Evolutionary conservation across 805 yeast species (phyloP).

Genomic region (Saturnispora diversa): DNA sequence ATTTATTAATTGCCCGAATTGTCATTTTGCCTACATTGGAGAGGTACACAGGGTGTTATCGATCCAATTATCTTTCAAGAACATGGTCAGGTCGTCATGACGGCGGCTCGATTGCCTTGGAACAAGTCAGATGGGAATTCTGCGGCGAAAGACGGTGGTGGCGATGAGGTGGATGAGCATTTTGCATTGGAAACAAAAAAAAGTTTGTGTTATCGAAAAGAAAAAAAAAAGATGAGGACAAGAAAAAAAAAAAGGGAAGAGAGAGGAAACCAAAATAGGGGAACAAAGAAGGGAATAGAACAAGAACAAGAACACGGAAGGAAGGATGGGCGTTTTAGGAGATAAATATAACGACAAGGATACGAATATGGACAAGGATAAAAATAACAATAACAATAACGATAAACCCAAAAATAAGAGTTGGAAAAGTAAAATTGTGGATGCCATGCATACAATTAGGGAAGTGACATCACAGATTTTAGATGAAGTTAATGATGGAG

Average conservation of each 20-base stretch:
- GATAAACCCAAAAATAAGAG: constrained; percentile 1
- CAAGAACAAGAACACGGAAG: too few species aligned
- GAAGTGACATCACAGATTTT: constrained; percentile 39
- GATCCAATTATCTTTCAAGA: constrained; percentile 67
- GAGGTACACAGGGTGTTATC: constrained; percentile 55
- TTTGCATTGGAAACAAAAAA: too few species aligned
- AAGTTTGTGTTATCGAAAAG: too few species aligned
- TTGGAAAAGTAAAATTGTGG: constrained; percentile 19
- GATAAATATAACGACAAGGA: too few species aligned
- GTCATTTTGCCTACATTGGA: constrained; percentile 61
- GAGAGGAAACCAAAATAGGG: too few species aligned
- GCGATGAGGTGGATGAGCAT: too few species aligned
- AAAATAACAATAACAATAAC: neutral
- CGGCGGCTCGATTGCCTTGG: constrained; percentile 67
- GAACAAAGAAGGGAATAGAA: too few species aligned
- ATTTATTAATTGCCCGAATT: constrained; percentile 51
- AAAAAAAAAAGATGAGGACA: too few species aligned
- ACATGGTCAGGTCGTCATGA: constrained; percentile 66
- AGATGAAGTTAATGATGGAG: constrained; percentile 42
- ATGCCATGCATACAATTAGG: constrained; percentile 16
- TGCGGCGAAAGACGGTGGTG: constrained; percentile 8
- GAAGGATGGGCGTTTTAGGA: too few species aligned
- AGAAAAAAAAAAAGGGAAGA: too few species aligned
- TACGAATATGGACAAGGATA: too few species aligned
- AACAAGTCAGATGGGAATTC: constrained; percentile 42